phyloP scores from a whole-genome alignment of 2,329 filamentous ascomycete genomes.

The Lojkania enalia region DNA sequence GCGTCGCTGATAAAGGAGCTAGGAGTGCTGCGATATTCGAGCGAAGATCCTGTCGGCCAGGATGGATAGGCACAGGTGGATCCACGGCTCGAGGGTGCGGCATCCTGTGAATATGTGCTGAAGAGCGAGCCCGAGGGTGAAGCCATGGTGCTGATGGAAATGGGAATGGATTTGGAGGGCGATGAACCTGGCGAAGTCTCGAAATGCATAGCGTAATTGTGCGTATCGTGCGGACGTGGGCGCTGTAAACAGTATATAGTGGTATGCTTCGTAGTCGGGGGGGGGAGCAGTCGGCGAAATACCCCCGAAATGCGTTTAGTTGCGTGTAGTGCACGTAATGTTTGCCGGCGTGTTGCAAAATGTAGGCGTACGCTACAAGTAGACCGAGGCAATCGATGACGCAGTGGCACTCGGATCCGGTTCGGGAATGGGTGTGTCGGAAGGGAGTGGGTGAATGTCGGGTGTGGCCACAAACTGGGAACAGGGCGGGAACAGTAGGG shows the following conservation, averaged over 20 bases:
- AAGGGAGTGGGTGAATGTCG: not conserved
- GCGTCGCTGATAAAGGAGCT: slow-evolving; percentile 48
- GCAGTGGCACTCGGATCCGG: not conserved
- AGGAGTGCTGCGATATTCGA: slow-evolving; percentile 41
- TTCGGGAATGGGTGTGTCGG: not conserved
- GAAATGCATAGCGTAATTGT: slow-evolving; percentile 45
- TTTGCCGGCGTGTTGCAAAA: too few relatives aligned
- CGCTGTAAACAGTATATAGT: too few relatives aligned
- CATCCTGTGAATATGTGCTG: slow-evolving; percentile 36
- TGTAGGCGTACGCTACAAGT: not conserved
- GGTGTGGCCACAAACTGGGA: too few relatives aligned
- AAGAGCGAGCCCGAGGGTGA: slow-evolving; percentile 42
- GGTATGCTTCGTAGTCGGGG: not conserved
- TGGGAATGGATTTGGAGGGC: slow-evolving; percentile 44
- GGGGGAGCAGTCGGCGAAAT: not conserved
- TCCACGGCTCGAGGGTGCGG: slow-evolving; percentile 27
- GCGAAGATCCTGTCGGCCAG: slow-evolving; percentile 45
- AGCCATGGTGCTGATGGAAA: slow-evolving; percentile 42
- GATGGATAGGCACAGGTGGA: slow-evolving; percentile 47
- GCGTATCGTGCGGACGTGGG: too few relatives aligned
- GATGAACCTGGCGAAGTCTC: slow-evolving; percentile 41
- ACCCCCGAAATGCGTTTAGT: too few relatives aligned
- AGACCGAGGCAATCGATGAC: not conserved
- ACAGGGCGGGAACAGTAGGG: not conserved
- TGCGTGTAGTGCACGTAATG: too few relatives aligned